A percentile compares a stretch with the other conserved stretches of the same genome.
These are phyloP conservation scores for Panicum virgatum DNA, from an alignment of 202 grass and related monocot genomes.

Conservation along the genomic window DNA sequence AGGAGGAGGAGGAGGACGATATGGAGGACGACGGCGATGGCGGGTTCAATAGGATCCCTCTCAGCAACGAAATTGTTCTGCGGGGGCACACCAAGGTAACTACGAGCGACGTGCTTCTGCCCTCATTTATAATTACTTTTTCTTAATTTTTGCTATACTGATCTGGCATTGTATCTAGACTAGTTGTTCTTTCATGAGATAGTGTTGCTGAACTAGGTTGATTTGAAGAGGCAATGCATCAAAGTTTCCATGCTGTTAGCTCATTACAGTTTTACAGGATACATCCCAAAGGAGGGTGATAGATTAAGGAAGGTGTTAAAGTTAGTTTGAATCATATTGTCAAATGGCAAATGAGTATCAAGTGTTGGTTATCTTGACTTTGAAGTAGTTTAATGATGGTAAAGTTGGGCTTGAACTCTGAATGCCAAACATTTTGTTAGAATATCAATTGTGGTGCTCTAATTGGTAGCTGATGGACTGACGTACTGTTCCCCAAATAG, in stretches of 20 bases:
- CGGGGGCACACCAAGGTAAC: slow-evolving; percentile 84
- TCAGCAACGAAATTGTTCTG: slow-evolving; percentile 90
- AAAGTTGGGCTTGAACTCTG: background rate
- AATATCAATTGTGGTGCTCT: background rate
- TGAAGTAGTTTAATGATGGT: background rate
- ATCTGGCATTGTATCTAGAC: background rate
- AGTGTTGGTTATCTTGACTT: background rate
- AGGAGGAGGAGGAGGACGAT: slow-evolving; percentile 20
- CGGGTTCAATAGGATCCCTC: slow-evolving; percentile 65
- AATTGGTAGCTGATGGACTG: background rate
- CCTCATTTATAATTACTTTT: background rate
- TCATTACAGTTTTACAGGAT: background rate
- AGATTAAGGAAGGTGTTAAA: background rate
- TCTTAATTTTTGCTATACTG: background rate
- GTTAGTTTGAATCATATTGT: background rate
- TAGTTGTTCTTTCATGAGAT: background rate
- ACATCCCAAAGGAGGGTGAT: background rate
- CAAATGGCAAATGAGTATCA: background rate
- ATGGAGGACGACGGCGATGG: slow-evolving; percentile 51
- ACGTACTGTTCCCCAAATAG: background rate
- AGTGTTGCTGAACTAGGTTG: slow-evolving; percentile 1
- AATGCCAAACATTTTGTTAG: background rate
- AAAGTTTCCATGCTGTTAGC: background rate
- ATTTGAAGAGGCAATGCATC: background rate
- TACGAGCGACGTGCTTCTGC: background rate